Evolutionary conservation across 1,284 basidiomycete species (phyloP), one percentile per base, ranked within the genome.

Genomic region (Leccinum pachyderme): DNA sequence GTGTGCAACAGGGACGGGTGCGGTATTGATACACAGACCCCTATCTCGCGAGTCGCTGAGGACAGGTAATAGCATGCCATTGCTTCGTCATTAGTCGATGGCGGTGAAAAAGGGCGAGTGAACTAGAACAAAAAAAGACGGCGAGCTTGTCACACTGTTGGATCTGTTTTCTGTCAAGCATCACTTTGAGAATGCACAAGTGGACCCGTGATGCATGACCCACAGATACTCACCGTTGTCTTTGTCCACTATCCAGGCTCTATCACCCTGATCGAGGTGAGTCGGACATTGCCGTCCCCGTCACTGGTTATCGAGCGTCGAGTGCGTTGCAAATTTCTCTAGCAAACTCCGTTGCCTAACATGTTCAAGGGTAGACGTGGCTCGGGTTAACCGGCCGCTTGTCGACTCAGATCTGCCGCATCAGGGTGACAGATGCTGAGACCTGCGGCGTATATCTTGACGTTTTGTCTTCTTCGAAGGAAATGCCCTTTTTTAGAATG

Each of bases 121-220:
- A 27, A 13, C 28, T 7, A 28, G 9, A 15, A 48, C 15, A 45
- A 18, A 18, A 25, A 15, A 41, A 6, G 11, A 32, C 28, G 49
- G 12, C 39, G 31, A 22, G 31, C 32, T 43, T 39, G 46, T 50
- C 53, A 31, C 27, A 18, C 12, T 47, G 4, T 28, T 59, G 59
- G 50, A 59, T 59, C 58, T 59, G 32, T 49, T 18, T 49, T 31
- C 22, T 41, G 33, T 27, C 50, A 55, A 50, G 24, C 29, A 31
- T 39, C 12, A 41, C 39, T 41, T 39, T 41, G 39, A 41, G 39
- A 58, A 27, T 33, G 13, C 29, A 49, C 27, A 54, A 18, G 15
- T 18, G 18, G 18, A 18, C 18, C 18, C 18, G 18, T 18, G 18
- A 18, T 18, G 18, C 18, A 18, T 18, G 18, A 18, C 18, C 18